A percentile compares a stretch with the other conserved stretches of the same genome.
These are phyloP conservation scores for Xylaria venustula DNA, from an alignment of 495 filamentous ascomycete genomes.

Conservation along the genomic window DNA sequence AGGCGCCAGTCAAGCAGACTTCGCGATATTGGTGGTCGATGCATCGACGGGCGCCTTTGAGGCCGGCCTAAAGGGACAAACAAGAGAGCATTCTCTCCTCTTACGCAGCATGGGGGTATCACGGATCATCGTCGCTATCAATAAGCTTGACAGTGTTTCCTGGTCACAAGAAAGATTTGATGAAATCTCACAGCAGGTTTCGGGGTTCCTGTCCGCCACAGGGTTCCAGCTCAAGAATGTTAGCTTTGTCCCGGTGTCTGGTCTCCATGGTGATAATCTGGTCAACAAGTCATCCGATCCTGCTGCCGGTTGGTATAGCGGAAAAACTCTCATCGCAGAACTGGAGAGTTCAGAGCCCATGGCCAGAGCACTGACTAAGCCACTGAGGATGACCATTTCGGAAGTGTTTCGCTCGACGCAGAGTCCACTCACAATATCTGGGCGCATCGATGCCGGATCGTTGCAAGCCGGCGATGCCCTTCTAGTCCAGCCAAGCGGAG, in stretches of 20 bases:
- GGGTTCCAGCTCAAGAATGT: slow-evolving; percentile 79
- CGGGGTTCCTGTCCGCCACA: slow-evolving; percentile 75
- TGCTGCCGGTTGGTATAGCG: slow-evolving; percentile 71
- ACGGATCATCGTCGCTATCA: slow-evolving; percentile 83
- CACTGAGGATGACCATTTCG: slow-evolving; percentile 77
- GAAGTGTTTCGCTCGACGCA: slow-evolving; percentile 69
- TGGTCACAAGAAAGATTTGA: slow-evolving; percentile 82
- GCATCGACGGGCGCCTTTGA: slow-evolving; percentile 86
- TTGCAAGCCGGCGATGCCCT: slow-evolving; percentile 81
- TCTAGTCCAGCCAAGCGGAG: slow-evolving; percentile 72
- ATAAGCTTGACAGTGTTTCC: slow-evolving; percentile 83
- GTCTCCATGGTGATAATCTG: slow-evolving; percentile 84
- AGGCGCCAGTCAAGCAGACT: slow-evolving; percentile 92
- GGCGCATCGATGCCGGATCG: slow-evolving; percentile 80
- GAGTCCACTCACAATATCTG: slow-evolving; percentile 77
- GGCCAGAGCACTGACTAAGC: slow-evolving; percentile 69
- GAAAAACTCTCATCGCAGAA: slow-evolving; percentile 75
- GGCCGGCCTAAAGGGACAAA: slow-evolving; percentile 89
- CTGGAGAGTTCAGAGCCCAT: slow-evolving; percentile 77
- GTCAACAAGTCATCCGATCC: slow-evolving; percentile 56
- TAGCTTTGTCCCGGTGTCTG: slow-evolving; percentile 84
- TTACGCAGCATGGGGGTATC: slow-evolving; percentile 91
- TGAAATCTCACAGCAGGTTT: slow-evolving; percentile 81
- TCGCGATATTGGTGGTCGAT: slow-evolving; percentile 93
- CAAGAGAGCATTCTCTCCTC: slow-evolving; percentile 86